A percentile compares a stretch with the other conserved stretches of the same genome.
Evolutionary conservation across 2,329 filamentous ascomycete species (phyloP).

Genomic region (Penicillium psychrosexuale): DNA sequence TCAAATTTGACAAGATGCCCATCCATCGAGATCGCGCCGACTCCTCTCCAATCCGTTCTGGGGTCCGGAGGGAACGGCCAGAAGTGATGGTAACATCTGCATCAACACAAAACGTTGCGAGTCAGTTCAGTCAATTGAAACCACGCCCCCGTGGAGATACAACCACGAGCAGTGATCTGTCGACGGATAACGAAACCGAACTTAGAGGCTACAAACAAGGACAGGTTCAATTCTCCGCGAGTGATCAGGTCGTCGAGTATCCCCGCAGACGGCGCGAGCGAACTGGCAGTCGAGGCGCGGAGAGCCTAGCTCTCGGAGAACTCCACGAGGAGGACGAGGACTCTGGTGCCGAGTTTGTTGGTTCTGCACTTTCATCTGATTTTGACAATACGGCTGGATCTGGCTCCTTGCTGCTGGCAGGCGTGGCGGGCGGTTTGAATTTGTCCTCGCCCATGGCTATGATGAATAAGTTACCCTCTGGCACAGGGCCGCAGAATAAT

Average conservation of each 20-base stretch:
- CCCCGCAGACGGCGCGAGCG: conserved; percentile 28
- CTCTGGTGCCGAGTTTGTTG: conserved; percentile 49
- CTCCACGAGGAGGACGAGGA: conserved; percentile 44
- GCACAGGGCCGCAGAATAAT: conserved; percentile 33
- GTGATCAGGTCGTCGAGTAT: conserved; percentile 37
- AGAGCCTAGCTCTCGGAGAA: conserved; percentile 31
- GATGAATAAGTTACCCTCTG: conserved; percentile 39
- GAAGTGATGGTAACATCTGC: conserved; percentile 57
- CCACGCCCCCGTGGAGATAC: conserved; percentile 59
- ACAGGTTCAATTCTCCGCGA: conserved; percentile 48
- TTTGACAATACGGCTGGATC: conserved; percentile 56
- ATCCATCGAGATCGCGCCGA: conserved; percentile 73
- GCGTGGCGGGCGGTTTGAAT: conserved; percentile 43
- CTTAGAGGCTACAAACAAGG: conserved; percentile 53
- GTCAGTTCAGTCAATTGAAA: conserved; percentile 53
- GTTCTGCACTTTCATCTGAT: conserved; percentile 52
- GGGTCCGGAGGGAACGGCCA: conserved; percentile 43
- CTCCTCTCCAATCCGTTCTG: conserved; percentile 74
- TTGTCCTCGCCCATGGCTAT: conserved; percentile 51
- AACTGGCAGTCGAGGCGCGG: conserved; percentile 28
- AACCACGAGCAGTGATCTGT: conserved; percentile 64
- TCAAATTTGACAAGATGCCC: conserved; percentile 96
- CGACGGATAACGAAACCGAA: conserved; percentile 62
- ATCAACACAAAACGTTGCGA: conserved; percentile 48
- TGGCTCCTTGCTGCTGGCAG: conserved; percentile 53